Evolutionary conservation across 768 basidiomycete genomes (phyloP), one percentile per base, ranked within the genome.

Genomic region (Podaxis sp.): DNA sequence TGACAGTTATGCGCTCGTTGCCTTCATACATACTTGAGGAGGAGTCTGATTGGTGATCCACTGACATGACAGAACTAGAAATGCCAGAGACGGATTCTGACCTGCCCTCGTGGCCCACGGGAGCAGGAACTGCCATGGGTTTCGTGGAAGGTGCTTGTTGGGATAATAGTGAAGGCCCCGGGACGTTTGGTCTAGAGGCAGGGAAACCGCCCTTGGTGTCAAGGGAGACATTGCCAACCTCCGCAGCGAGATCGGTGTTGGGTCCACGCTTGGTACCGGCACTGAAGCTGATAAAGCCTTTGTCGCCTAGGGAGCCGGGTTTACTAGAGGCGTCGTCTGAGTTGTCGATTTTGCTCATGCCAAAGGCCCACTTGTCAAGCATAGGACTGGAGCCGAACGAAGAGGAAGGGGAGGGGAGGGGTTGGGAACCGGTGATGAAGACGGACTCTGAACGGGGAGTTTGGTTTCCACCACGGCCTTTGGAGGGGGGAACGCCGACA

Each of bases 401-500:
- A 33, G 88, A 90, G 15, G 86, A 87, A 0, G 91, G 91, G 2
- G 91, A 93, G 0, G 96, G 96, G 4, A 99, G 82, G 0, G 96
- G 96, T 71, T 95, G 96, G 0, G 91, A 94, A 30, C 91, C 93
- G 4, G 94, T 96, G 74, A 98, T 96, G 79, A 91, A 81, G 6
- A 84, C 78, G 61, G 76, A 78, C 69, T 97, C 95, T 13, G 80
- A 80, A 51, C 95, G 83, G 0, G 96, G 96, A 0, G 96, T 99
- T 75, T 98, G 96, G 73, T 97, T 96, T 0, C 96, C 96, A 5
- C 96, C 95, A 41, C 96, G 84, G 7, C 96, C 96, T 67, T 94
- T 94, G 40, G 89, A 90, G 0, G 92, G 93, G 0, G 96, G 96
- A 0, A 99, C 96, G 52, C 96, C 96, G 57, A 96, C 89, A 51